phyloP scores from a whole-genome alignment of 306 rosid genomes.

The cucumber (Cucumis sativus) region Cucumber_9930_V3 NC_026657.2:7130001-7130500 shows the following conservation, averaged over 20 bases:
- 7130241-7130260: background rate
- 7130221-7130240: background rate
- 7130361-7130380: background rate
- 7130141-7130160: slow-evolving; percentile 41
- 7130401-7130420: background rate
- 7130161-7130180: slow-evolving; percentile 32
- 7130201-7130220: background rate
- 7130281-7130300: background rate
- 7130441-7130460: no score
- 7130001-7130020: slow-evolving; percentile 16
- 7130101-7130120: slow-evolving; percentile 30
- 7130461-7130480: no score
- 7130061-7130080: slow-evolving; percentile 16
- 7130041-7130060: slow-evolving; percentile 24
- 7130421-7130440: background rate
- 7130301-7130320: background rate
- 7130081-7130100: slow-evolving; percentile 30
- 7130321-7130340: background rate
- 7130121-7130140: slow-evolving; percentile 32
- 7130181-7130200: slow-evolving; percentile 38
- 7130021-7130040: slow-evolving; percentile 30
- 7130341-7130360: background rate
- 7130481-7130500: no score
- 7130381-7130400: background rate
- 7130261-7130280: background rate